Evolutionary conservation across 2,329 filamentous ascomycete genomes (phyloP).

Genomic region (Aspergillus sp.): DNA sequence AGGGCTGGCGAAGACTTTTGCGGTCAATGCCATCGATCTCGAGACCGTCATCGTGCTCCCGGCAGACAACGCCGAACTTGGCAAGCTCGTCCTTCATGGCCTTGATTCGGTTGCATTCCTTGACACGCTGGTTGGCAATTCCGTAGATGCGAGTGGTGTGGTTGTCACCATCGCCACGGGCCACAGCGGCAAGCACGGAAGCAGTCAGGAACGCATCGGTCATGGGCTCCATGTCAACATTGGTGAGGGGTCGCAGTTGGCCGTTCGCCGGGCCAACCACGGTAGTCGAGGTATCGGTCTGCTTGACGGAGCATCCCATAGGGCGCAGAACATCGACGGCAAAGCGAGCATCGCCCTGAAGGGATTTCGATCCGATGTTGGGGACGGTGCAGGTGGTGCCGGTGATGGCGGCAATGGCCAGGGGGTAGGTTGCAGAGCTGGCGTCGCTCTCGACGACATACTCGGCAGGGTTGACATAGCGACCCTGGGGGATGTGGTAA

Average conservation of each 20-base stretch:
- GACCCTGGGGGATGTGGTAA: conserved; percentile 85
- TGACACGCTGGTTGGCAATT: conserved; percentile 96
- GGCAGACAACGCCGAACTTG: conserved; percentile 85
- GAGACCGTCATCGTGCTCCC: conserved; percentile 93
- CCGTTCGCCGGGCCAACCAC: conserved; percentile 84
- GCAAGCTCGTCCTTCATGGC: conserved; percentile 94
- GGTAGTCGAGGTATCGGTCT: conserved; percentile 82
- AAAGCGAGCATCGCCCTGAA: conserved; percentile 94
- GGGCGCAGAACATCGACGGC: conserved; percentile 84
- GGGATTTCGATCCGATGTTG: conserved; percentile 87
- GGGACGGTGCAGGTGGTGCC: conserved; percentile 94
- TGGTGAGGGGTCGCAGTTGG: conserved; percentile 68
- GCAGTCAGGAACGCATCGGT: conserved; percentile 97
- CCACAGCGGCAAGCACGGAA: conserved; percentile 87
- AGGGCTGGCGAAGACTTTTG: conserved; percentile 54
- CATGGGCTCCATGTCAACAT: conserved; percentile 99
- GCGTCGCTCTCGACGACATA: conserved; percentile 97
- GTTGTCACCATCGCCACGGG: conserved; percentile 63
- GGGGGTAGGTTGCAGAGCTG: conserved; percentile 93
- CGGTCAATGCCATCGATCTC: conserved; percentile 59
- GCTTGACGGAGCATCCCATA: conserved; percentile 90
- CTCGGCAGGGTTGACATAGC: conserved; percentile 77
- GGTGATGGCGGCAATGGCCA: conserved; percentile 91
- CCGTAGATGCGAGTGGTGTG: conserved; percentile 80
- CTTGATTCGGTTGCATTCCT: conserved; percentile 94